Evolutionary conservation across 805 yeast genomes (phyloP).

Genomic region (Suhomyces emberorum): DNA sequence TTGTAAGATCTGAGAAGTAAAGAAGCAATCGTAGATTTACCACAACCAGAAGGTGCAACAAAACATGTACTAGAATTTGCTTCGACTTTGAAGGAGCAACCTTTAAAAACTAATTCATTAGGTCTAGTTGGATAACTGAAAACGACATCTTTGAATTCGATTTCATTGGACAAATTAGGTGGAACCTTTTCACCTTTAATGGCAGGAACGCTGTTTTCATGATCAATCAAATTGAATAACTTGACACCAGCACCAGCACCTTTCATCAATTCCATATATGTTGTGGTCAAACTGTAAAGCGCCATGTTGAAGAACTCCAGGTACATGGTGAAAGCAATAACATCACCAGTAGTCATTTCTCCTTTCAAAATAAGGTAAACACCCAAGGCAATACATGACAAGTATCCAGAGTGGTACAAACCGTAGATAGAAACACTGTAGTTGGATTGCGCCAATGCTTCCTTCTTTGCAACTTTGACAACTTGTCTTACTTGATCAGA

Average conservation of each 20-base stretch:
- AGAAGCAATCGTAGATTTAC: conserved; percentile 57
- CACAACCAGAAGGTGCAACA: conserved; percentile 61
- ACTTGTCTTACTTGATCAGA: conserved; percentile 38
- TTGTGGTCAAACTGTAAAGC: conserved; percentile 42
- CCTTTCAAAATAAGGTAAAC: conserved; percentile 41
- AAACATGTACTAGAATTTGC: conserved; percentile 39
- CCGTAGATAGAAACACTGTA: conserved; percentile 42
- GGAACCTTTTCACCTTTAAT: conserved; percentile 31
- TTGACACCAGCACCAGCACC: conserved; percentile 47
- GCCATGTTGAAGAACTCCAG: conserved; percentile 44
- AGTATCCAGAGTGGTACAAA: conserved; percentile 41
- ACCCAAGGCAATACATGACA: conserved; percentile 42
- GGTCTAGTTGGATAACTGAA: conserved; percentile 43
- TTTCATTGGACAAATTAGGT: conserved; percentile 22
- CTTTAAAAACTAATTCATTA: conserved; percentile 33
- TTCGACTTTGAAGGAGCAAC: conserved; percentile 34
- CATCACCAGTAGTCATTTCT: conserved; percentile 46
- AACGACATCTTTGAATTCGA: conserved; percentile 37
- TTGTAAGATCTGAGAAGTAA: conserved; percentile 52
- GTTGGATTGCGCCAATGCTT: conserved; percentile 44
- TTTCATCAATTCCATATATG: conserved; percentile 46
- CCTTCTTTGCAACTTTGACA: conserved; percentile 39
- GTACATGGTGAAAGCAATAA: conserved; percentile 46
- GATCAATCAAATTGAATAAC: conserved; percentile 41
- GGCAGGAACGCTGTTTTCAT: conserved; percentile 33